Conservation (phyloP, 1,139 yeast genomes). For the Nakaseomyces glabratus region DNA sequence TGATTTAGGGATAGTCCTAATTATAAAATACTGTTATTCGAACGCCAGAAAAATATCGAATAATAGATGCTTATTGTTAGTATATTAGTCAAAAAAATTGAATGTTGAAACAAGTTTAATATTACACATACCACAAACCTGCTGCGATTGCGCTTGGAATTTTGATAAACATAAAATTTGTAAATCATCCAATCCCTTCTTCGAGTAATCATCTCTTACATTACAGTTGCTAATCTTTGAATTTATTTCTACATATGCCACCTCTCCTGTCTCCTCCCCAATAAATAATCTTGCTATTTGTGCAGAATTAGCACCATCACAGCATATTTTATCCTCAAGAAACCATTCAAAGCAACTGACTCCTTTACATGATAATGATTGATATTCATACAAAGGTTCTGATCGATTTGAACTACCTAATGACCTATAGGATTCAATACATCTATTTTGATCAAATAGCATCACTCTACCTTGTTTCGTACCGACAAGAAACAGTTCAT, state of each 20-base stretch:
- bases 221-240: conserved; percentile 6
- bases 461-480: conserved; percentile 44
- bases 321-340: neutral
- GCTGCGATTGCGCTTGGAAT: conserved; percentile 51
- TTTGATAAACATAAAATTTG: conserved; percentile 13
- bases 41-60: too few species aligned
- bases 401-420: conserved; percentile 7
- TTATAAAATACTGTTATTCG: neutral
- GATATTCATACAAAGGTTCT: conserved; percentile 22
- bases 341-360: conserved; percentile 58
- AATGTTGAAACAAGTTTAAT: neutral
- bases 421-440: conserved; percentile 9
- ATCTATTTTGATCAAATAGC: conserved; percentile 34
- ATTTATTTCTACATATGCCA: conserved; percentile 37
- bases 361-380: conserved; percentile 33
- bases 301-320: too few species aligned
- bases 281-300: conserved; percentile 37
- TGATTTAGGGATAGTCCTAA: conserved; percentile 47
- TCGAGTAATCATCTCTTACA: neutral
- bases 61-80: conserved; percentile 3
- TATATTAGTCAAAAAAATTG: neutral
- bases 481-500: conserved; percentile 48
- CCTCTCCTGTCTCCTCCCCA: conserved; percentile 66
- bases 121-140: conserved; percentile 51
- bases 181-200: conserved; percentile 2